Conservation (phyloP, 202 grass and related monocot species). For the Schoenoplectus tabernaemontani region DNA sequence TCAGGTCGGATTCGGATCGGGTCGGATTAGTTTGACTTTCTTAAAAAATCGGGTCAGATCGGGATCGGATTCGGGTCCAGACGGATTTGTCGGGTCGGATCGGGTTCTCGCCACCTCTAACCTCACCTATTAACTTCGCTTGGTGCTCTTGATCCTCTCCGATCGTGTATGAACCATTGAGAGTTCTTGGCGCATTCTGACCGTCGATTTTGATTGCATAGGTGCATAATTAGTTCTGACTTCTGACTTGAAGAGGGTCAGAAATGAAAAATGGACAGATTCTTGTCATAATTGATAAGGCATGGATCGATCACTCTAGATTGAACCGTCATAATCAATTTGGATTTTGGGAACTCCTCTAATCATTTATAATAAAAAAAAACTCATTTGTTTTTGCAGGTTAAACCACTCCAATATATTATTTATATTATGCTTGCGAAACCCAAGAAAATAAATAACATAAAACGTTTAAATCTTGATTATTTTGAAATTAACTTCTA, state of each 20-base stretch:
- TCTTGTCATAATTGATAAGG: not conserved
- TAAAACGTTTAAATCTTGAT: not conserved
- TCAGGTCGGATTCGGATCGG: too few species aligned
- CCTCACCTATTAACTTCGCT: not conserved
- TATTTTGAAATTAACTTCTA: not conserved
- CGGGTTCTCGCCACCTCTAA: too few species aligned
- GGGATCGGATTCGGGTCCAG: too few species aligned
- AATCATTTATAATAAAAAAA: not conserved
- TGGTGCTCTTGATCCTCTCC: not conserved
- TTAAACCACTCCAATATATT: not conserved
- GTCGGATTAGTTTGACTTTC: too few species aligned
- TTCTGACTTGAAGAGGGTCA: not conserved
- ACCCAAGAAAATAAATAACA: not conserved
- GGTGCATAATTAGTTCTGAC: not conserved
- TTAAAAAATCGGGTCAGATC: too few species aligned
- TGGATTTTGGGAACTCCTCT: not conserved
- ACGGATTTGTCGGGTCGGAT: too few species aligned
- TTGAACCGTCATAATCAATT: not conserved
- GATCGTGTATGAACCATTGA: not conserved
- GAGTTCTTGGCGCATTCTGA: not conserved
- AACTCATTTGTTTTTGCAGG: not conserved
- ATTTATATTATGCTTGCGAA: not conserved
- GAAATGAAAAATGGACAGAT: not conserved
- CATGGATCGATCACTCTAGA: not conserved
- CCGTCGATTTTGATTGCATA: not conserved